Conservation (phyloP, 768 basidiomycete genomes). For the Candolleomyces eurysporus region DNA sequence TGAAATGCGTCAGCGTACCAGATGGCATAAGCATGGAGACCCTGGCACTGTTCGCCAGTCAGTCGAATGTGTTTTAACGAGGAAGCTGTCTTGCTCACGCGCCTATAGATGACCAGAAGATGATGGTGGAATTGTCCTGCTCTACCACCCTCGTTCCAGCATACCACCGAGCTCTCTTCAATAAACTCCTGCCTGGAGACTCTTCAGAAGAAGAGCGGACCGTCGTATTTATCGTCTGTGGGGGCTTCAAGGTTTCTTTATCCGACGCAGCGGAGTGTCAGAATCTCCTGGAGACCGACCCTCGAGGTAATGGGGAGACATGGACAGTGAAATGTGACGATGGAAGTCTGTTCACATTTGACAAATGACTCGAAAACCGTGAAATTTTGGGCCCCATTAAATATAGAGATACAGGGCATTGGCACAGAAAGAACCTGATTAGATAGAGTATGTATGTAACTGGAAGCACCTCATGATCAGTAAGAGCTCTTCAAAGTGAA, state of each 20-base stretch:
- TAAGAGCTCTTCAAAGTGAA: background rate
- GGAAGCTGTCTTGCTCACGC: slow-evolving; percentile 2
- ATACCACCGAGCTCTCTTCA: slow-evolving; percentile 57
- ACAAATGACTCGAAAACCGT: background rate
- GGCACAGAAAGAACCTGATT: background rate
- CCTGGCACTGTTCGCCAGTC: slow-evolving; percentile 57
- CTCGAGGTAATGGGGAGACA: slow-evolving; percentile 17
- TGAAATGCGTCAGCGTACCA: slow-evolving; percentile 59
- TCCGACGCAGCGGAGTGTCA: slow-evolving; percentile 51
- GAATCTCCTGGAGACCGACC: slow-evolving; percentile 34
- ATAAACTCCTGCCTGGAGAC: slow-evolving; percentile 42
- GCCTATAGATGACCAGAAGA: slow-evolving; percentile 66
- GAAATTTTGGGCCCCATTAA: background rate
- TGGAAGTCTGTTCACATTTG: slow-evolving; percentile 31
- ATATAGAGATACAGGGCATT: background rate
- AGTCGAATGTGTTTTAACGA: slow-evolving; percentile 14
- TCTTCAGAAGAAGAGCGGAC: slow-evolving; percentile 25
- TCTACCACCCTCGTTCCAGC: slow-evolving; percentile 66
- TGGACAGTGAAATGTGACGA: slow-evolving; percentile 43
- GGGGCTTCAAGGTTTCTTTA: slow-evolving; percentile 67
- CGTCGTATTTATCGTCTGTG: slow-evolving; percentile 69
- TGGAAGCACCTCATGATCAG: background rate
- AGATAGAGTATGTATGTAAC: background rate
- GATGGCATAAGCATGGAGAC: slow-evolving; percentile 71
- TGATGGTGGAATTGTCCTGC: slow-evolving; percentile 73